Conservation (phyloP, 441 rosid genomes). For the Dalechampia spathulata region DNA sequence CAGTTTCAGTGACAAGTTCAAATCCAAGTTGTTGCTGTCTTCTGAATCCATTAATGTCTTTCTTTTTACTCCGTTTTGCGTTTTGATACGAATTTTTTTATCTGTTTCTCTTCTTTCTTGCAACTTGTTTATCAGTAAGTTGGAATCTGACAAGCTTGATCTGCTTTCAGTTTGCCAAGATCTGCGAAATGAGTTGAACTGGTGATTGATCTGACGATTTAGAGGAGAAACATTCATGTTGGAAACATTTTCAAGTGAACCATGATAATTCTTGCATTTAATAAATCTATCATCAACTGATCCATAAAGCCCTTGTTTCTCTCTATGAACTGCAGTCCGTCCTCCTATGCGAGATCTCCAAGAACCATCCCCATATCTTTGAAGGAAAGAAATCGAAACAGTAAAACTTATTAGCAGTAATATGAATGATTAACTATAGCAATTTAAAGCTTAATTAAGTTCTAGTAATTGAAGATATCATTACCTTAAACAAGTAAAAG, state of each 20-base stretch:
- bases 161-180: slow-evolving; percentile 23
- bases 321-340: slow-evolving; percentile 26
- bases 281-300: slow-evolving; percentile 26
- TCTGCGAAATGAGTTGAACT: slow-evolving; percentile 22
- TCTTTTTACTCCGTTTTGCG: slow-evolving; percentile 26
- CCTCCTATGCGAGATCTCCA: slow-evolving; percentile 27
- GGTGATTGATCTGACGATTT: slow-evolving; percentile 15
- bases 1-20: slow-evolving; percentile 62
- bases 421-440: too few species aligned
- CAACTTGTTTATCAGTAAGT: too few species aligned
- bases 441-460: slow-evolving; percentile 9
- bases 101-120: slow-evolving; percentile 10
- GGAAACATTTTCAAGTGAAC: slow-evolving; percentile 22
- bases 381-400: not conserved
- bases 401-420: not conserved
- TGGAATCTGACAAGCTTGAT: slow-evolving; percentile 23
- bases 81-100: slow-evolving; percentile 5
- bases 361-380: slow-evolving; percentile 40
- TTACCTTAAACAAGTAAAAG: slow-evolving; percentile 39
- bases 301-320: slow-evolving; percentile 28
- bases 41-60: slow-evolving; percentile 30
- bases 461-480: not conserved
- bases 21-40: slow-evolving; percentile 35
- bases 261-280: slow-evolving; percentile 27
- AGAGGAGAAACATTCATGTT: slow-evolving; percentile 13